phyloP scores from a whole-genome alignment of 2,329 filamentous ascomycete species.

The Scleromitrula shiraiana region DNA sequence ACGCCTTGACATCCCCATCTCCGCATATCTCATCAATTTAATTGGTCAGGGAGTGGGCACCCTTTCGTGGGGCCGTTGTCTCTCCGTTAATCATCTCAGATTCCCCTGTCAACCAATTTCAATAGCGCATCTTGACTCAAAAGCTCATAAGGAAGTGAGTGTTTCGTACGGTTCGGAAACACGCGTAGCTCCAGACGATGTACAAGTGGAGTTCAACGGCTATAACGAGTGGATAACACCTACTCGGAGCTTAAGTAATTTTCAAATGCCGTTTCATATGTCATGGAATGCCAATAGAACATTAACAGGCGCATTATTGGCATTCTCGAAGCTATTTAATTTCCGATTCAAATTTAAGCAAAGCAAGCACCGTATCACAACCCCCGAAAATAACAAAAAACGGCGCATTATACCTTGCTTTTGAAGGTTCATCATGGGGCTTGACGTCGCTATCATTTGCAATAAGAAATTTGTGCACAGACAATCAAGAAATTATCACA shows the following conservation, averaged over 20 bases:
- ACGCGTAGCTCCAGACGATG: background rate
- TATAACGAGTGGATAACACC: background rate
- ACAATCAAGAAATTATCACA: no score
- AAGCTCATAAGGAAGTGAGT: no score
- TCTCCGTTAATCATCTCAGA: background rate
- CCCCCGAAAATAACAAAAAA: slow-evolving; percentile 1
- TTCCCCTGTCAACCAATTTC: background rate
- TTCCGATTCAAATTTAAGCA: slow-evolving; percentile 2
- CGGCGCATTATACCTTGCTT: no score
- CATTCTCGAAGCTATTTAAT: slow-evolving; percentile 8
- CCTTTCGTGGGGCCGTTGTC: background rate
- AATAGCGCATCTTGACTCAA: background rate
- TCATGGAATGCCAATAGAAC: background rate
- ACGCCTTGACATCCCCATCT: background rate
- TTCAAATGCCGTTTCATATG: background rate
- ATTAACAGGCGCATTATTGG: background rate
- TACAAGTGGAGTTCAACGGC: background rate
- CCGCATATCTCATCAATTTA: background rate
- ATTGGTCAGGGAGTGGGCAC: background rate
- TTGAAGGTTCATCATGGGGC: no score
- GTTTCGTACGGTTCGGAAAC: no score
- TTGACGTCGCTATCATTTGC: no score
- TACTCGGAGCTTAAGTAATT: background rate
- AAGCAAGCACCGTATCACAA: slow-evolving; percentile 6
- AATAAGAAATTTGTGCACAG: no score